Conservation (phyloP, 306 rosid species). For the Dalbergia cochinchinensis region DNA sequence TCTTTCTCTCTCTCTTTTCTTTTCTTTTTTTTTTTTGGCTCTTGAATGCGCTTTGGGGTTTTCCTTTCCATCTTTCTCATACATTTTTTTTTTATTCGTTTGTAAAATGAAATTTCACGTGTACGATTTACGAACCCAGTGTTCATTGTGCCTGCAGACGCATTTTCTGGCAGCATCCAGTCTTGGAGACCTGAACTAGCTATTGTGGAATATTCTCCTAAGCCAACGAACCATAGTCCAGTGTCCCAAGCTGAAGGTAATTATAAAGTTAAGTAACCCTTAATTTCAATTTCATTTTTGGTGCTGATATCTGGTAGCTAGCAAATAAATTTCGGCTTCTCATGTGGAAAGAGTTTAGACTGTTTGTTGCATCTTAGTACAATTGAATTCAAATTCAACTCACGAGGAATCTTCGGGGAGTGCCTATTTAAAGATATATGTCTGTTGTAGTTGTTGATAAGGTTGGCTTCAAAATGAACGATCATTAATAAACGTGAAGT, state of each 20-base stretch:
- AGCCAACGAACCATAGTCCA: slow-evolving; percentile 44
- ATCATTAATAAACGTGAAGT: background rate
- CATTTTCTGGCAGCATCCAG: slow-evolving; percentile 62
- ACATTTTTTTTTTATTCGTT: too few species aligned
- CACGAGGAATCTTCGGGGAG: background rate
- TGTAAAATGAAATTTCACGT: background rate
- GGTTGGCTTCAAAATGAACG: background rate
- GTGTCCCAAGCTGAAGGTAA: slow-evolving; percentile 64
- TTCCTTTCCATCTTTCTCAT: background rate
- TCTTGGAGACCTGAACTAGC: slow-evolving; percentile 75
- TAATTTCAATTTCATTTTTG: background rate
- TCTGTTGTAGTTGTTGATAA: slow-evolving; percentile 18
- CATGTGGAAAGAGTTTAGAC: background rate
- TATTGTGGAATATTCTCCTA: slow-evolving; percentile 76
- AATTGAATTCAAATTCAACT: slow-evolving; percentile 3
- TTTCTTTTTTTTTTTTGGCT: too few species aligned
- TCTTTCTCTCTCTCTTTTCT: too few species aligned
- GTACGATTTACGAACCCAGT: background rate
- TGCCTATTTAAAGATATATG: slow-evolving; percentile 4
- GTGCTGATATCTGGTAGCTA: background rate
- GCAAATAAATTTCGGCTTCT: background rate
- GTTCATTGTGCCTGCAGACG: slow-evolving; percentile 48
- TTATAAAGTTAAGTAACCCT: background rate
- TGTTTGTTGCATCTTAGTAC: slow-evolving; percentile 11
- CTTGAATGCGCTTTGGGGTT: background rate